phyloP scores from a whole-genome alignment of 2,329 filamentous ascomycete genomes.

The Calycina marina region DNA sequence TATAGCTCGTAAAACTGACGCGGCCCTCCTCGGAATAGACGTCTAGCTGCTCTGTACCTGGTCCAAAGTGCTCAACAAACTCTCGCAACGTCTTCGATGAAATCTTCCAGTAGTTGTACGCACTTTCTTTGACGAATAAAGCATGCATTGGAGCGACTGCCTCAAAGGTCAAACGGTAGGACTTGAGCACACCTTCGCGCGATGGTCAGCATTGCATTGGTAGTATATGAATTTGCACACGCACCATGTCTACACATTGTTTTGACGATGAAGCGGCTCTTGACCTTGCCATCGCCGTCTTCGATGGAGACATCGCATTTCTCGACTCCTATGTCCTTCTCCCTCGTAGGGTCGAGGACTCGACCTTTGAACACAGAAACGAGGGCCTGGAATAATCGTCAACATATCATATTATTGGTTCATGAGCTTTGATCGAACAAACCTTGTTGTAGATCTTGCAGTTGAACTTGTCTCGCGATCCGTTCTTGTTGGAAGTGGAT shows the following conservation, averaged over 20 bases:
- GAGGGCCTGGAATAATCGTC: conserved; percentile 34
- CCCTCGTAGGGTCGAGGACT: conserved; percentile 42
- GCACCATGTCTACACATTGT: conserved; percentile 60
- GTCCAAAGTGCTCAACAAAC: conserved; percentile 67
- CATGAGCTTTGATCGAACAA: conserved; percentile 6
- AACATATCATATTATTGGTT: neutral
- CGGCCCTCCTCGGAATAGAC: conserved; percentile 56
- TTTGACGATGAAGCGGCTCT: conserved; percentile 60
- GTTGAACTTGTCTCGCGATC: conserved; percentile 40
- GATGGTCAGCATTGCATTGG: conserved; percentile 2
- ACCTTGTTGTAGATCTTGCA: conserved; percentile 64
- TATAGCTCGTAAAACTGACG: conserved; percentile 68
- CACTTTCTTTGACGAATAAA: conserved; percentile 53
- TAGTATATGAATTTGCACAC: neutral
- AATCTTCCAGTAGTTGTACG: conserved; percentile 58
- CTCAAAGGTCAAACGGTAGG: conserved; percentile 64
- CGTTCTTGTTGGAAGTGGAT: conserved; percentile 7
- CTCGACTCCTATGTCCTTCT: conserved; percentile 57
- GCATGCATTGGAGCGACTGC: conserved; percentile 60
- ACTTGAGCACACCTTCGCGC: conserved; percentile 55
- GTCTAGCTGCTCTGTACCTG: conserved; percentile 67
- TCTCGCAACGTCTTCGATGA: conserved; percentile 57
- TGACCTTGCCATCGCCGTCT: conserved; percentile 49
- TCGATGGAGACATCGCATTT: conserved; percentile 61
- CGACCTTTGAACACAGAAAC: conserved; percentile 63